phyloP scores from a whole-genome alignment of 1,284 basidiomycete species.

The Heterobasidion annosum region DNA sequence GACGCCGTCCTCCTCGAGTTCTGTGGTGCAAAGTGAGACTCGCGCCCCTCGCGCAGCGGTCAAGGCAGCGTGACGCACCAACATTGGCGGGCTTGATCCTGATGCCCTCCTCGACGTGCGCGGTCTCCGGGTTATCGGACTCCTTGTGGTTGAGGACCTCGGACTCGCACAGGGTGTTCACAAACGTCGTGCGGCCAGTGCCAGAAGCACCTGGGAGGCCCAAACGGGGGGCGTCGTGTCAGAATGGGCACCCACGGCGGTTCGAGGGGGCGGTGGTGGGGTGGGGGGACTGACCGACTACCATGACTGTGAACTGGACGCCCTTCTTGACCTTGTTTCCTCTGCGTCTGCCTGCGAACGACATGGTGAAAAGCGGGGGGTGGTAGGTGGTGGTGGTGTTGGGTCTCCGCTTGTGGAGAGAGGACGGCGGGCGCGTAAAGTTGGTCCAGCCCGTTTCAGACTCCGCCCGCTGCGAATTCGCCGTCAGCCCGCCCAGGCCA shows the following conservation, averaged over 20 bases:
- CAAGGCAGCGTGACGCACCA: slow-evolving; percentile 44
- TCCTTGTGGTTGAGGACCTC: slow-evolving; percentile 84
- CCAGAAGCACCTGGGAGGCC: slow-evolving; percentile 76
- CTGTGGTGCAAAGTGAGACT: slow-evolving; percentile 28
- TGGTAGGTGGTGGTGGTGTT: slow-evolving; percentile 6
- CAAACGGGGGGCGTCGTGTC: not conserved
- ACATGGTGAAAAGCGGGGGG: slow-evolving; percentile 41
- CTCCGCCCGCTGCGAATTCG: slow-evolving; percentile 14
- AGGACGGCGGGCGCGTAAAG: slow-evolving; percentile 9
- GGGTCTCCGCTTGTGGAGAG: slow-evolving; percentile 12
- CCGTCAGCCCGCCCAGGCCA: not conserved
- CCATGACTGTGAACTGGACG: slow-evolving; percentile 93
- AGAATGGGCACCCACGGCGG: slow-evolving; percentile 7
- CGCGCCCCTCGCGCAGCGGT: not conserved
- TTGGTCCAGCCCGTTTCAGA: slow-evolving; percentile 15
- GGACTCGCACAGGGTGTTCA: slow-evolving; percentile 96
- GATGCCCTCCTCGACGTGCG: slow-evolving; percentile 92
- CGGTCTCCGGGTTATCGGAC: slow-evolving; percentile 79
- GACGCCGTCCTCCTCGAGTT: slow-evolving; percentile 97
- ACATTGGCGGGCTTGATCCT: slow-evolving; percentile 94
- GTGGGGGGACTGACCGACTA: slow-evolving; percentile 62
- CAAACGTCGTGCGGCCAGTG: slow-evolving; percentile 94
- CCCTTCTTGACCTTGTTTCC: slow-evolving; percentile 97
- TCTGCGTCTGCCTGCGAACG: slow-evolving; percentile 77
- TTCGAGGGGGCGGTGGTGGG: not conserved